Conservation (phyloP, 1,139 yeast genomes). For the Candida sanyaensis region DNA sequence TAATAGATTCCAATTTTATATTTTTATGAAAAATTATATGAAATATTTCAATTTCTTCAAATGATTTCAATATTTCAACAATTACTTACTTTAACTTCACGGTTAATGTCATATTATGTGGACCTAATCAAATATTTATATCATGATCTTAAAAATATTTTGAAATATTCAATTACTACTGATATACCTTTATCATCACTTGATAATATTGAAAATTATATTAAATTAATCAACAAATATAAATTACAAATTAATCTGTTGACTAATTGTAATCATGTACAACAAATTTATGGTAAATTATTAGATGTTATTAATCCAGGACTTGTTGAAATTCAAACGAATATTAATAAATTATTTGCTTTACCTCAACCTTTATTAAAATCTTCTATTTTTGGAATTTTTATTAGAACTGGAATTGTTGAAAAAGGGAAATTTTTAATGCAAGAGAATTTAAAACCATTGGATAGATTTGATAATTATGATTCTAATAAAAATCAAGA, state of each 20-base stretch:
- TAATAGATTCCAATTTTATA: conserved; percentile 1
- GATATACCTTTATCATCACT: background rate
- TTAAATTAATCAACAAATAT: background rate
- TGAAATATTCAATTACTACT: background rate
- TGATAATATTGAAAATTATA: background rate
- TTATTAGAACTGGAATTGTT: background rate
- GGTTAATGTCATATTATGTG: background rate
- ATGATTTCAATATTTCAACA: conserved; percentile 1
- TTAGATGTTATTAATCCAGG: background rate
- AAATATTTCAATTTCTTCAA: background rate
- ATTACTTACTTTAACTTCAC: background rate
- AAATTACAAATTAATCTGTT: background rate
- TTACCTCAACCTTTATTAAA: background rate
- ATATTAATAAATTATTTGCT: background rate
- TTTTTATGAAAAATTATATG: background rate
- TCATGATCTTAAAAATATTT: background rate
- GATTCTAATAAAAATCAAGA: background rate
- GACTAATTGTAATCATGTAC: background rate
- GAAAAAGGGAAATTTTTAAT: background rate
- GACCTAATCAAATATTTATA: background rate
- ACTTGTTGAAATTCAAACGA: background rate
- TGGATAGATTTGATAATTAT: conserved; percentile 1
- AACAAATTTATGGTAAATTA: background rate
- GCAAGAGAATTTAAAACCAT: background rate
- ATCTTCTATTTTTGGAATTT: conserved; percentile 1